Percentiles rank a stretch among this genome's conserved stretches.
phyloP scores from a whole-genome alignment of 257 asterid species.

The Petunia axillaris region DNA sequence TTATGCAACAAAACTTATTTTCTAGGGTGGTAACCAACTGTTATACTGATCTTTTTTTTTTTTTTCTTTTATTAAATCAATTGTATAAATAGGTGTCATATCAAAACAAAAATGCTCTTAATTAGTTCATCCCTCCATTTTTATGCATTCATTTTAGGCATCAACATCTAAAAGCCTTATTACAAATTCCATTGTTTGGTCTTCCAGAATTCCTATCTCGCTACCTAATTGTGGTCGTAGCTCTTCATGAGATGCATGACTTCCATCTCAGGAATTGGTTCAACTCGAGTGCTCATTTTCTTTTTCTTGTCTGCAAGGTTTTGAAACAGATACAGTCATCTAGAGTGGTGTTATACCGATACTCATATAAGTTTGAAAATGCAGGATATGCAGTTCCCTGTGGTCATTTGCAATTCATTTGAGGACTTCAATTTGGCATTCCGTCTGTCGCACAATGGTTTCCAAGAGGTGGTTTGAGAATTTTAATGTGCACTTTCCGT shows the following conservation, averaged over 20 bases:
- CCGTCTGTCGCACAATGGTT: constrained; percentile 80
- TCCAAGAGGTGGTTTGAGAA: constrained; percentile 67
- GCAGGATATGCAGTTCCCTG: constrained; percentile 80
- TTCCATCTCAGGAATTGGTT: constrained; percentile 1
- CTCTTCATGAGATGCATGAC: constrained; percentile 14
- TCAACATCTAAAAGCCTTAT: not conserved
- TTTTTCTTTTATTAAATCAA: not conserved
- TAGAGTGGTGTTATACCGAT: not conserved
- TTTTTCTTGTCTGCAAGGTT: not conserved
- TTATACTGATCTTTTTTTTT: constrained; percentile 8
- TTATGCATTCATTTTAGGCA: not conserved
- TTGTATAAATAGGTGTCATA: constrained; percentile 16
- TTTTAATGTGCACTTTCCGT: constrained; percentile 7
- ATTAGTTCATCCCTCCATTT: not conserved
- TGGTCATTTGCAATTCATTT: constrained; percentile 72
- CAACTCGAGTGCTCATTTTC: not conserved
- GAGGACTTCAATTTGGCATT: constrained; percentile 75
- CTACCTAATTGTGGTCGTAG: not conserved
- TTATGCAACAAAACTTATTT: not conserved
- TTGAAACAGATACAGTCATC: not conserved
- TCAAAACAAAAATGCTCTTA: not conserved
- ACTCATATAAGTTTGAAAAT: constrained; percentile 27
- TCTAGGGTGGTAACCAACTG: not conserved
- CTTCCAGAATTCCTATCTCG: not conserved
- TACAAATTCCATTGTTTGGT: not conserved